Conservation (phyloP, 2,329 filamentous ascomycete genomes). For the Sclerotinia sclerotiorum region DNA sequence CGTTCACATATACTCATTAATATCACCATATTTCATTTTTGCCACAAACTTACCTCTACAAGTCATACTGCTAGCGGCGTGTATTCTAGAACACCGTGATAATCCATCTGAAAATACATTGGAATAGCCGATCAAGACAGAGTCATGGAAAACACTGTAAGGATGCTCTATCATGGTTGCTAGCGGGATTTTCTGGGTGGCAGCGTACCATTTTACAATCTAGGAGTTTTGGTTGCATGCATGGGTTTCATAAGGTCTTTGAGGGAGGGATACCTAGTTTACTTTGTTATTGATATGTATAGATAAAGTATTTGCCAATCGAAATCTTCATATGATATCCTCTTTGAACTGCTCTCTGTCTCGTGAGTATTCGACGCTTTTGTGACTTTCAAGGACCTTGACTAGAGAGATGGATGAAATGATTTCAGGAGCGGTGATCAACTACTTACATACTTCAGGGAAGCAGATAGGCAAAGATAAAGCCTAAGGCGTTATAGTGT, state of each 20-base stretch:
- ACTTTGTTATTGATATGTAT: background rate
- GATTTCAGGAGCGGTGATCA: too few species aligned
- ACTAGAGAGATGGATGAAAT: background rate
- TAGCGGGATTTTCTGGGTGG: background rate
- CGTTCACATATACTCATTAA: background rate
- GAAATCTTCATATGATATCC: background rate
- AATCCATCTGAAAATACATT: background rate
- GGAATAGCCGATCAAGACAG: background rate
- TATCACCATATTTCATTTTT: background rate
- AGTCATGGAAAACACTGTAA: background rate
- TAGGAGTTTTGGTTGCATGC: constrained; percentile 14
- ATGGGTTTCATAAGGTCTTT: background rate
- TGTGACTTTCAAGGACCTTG: background rate
- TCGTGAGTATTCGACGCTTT: background rate
- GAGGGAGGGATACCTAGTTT: constrained; percentile 3
- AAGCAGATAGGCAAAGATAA: too few species aligned
- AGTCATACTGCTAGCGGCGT: background rate
- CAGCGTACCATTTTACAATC: background rate
- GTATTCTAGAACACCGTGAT: background rate
- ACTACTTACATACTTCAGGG: too few species aligned
- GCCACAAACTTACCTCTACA: background rate
- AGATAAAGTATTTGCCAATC: background rate
- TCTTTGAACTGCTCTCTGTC: too few species aligned
- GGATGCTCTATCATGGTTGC: background rate
- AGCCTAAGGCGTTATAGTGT: too few species aligned